These are phyloP conservation scores for Hygrocybe punicea DNA, from an alignment of 768 basidiomycete genomes.

Conservation along the genomic window DNA sequence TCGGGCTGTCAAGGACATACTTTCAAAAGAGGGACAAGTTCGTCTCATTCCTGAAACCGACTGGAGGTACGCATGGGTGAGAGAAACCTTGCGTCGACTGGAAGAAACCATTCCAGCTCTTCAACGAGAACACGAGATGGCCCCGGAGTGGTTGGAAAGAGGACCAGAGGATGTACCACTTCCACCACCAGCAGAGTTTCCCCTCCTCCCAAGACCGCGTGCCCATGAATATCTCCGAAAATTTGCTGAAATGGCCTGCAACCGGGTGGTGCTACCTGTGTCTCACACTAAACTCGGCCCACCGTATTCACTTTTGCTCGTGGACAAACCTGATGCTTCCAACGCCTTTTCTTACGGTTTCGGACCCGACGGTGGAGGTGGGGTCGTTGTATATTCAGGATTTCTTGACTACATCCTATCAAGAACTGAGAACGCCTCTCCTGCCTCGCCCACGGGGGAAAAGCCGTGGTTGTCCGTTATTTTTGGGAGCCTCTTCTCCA, in stretches of 20 bases:
- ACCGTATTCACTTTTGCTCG: conserved; percentile 86
- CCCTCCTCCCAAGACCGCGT: conserved; percentile 79
- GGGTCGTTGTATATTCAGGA: conserved; percentile 92
- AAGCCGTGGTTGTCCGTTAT: conserved; percentile 48
- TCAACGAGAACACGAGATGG: conserved; percentile 53
- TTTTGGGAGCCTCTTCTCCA: conserved; percentile 44
- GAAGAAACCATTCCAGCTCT: conserved; percentile 72
- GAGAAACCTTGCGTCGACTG: conserved; percentile 69
- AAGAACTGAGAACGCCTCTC: conserved; percentile 28
- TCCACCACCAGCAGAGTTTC: conserved; percentile 79
- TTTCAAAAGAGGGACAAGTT: conserved; percentile 60
- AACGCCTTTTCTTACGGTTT: conserved; percentile 98
- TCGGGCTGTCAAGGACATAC: conserved; percentile 72
- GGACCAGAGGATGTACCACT: conserved; percentile 52
- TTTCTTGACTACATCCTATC: conserved; percentile 84
- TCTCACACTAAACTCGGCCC: conserved; percentile 70
- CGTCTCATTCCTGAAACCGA: conserved; percentile 68
- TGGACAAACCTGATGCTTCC: conserved; percentile 75
- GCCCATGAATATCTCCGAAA: conserved; percentile 67
- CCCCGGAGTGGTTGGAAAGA: conserved; percentile 53
- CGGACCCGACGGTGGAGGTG: conserved; percentile 85
- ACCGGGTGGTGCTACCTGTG: conserved; percentile 40
- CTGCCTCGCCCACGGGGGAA: conserved; percentile 18
- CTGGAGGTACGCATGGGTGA: conserved; percentile 91
- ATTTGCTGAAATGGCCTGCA: conserved; percentile 49